Percentiles rank a stretch among this genome's conserved stretches.
Conservation (phyloP, 306 rosid species). For the Macrotyloma uniflorum region DNA sequence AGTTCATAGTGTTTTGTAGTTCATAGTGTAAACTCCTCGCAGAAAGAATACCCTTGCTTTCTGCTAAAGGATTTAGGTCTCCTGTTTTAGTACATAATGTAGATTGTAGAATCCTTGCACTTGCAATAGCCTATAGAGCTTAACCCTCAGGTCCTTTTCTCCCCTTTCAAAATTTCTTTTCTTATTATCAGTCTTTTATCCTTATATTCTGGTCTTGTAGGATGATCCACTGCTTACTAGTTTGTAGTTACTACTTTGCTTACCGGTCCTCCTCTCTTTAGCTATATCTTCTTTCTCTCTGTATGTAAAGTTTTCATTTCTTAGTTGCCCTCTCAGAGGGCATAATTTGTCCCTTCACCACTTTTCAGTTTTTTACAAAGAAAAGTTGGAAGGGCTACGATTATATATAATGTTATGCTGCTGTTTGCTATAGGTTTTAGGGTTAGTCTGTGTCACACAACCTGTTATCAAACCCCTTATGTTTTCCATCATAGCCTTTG, state of each 20-base stretch:
- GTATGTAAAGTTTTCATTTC: slow-evolving; percentile 30
- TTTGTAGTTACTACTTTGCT: slow-evolving; percentile 20
- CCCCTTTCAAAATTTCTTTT: not conserved
- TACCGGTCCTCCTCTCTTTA: slow-evolving; percentile 28
- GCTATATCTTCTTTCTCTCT: slow-evolving; percentile 19
- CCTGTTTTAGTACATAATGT: slow-evolving; percentile 43
- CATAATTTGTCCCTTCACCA: slow-evolving; percentile 38
- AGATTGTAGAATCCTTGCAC: slow-evolving; percentile 39
- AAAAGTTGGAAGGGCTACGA: slow-evolving; percentile 61
- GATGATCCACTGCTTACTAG: slow-evolving; percentile 22
- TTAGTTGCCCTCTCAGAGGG: slow-evolving; percentile 38
- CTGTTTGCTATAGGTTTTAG: slow-evolving; percentile 39
- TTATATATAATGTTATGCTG: slow-evolving; percentile 40
- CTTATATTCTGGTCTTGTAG: slow-evolving; percentile 1
- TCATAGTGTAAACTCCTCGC: slow-evolving; percentile 29
- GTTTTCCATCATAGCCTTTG: slow-evolving; percentile 18
- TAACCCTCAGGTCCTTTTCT: not conserved
- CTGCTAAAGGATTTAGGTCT: slow-evolving; percentile 33
- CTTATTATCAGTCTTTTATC: not conserved
- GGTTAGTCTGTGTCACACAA: slow-evolving; percentile 35
- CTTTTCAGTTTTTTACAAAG: slow-evolving; percentile 68
- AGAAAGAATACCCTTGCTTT: slow-evolving; percentile 22
- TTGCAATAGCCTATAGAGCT: slow-evolving; percentile 32
- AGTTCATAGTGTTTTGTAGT: slow-evolving; percentile 21
- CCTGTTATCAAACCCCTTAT: slow-evolving; percentile 26